Conservation (phyloP, 2,329 filamentous ascomycete species). For the Cercospora zeae-maydis region DNA sequence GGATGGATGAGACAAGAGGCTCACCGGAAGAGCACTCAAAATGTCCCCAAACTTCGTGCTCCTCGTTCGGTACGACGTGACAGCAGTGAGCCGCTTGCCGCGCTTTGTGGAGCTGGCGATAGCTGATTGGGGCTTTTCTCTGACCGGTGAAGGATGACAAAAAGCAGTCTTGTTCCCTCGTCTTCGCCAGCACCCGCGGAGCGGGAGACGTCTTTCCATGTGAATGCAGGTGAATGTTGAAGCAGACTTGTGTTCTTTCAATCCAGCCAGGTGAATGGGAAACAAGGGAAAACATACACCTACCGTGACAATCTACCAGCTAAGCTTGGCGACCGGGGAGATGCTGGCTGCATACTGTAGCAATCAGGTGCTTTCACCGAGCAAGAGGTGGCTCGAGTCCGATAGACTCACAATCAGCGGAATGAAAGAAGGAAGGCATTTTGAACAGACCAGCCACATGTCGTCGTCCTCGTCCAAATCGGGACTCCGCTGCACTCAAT, state of each 20-base stretch:
- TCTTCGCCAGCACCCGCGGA: neutral
- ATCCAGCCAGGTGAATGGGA: neutral
- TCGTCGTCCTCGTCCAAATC: neutral
- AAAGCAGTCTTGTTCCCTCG: neutral
- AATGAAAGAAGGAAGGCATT: neutral
- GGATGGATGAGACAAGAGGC: neutral
- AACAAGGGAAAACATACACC: neutral
- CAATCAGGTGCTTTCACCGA: neutral
- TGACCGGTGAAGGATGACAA: slow-evolving; percentile 5
- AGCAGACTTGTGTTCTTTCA: neutral
- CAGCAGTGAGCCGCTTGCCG: slow-evolving; percentile 8
- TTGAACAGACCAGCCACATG: neutral
- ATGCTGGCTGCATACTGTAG: neutral
- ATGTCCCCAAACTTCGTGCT: slow-evolving; percentile 6
- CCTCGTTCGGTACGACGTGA: slow-evolving; percentile 11
- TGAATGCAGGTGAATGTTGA: neutral
- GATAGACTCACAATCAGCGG: neutral
- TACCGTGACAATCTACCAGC: neutral
- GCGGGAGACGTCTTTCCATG: neutral
- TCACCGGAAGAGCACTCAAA: neutral
- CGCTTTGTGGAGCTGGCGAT: slow-evolving; percentile 5
- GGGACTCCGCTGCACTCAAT: neutral
- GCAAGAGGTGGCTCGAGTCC: neutral
- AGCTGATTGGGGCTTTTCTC: slow-evolving; percentile 8
- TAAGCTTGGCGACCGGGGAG: neutral